These are phyloP conservation scores for Bathelium albidoporum DNA, from an alignment of 495 filamentous ascomycete genomes.

Conservation along the genomic window DNA sequence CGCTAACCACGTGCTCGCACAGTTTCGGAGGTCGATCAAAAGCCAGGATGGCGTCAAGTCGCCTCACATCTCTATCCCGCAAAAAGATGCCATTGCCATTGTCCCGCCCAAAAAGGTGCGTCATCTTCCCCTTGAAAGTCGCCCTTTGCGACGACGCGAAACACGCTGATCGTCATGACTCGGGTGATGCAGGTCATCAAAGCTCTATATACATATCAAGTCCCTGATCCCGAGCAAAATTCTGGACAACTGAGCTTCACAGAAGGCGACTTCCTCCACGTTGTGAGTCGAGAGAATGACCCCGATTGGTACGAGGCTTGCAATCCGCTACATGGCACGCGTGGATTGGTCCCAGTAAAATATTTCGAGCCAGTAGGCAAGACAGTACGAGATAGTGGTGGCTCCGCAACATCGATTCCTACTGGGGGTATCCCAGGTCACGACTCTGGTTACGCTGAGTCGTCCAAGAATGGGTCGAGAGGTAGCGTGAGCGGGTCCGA, in stretches of 20 bases:
- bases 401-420: conserved; percentile 35
- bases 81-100: conserved; percentile 91
- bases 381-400: conserved; percentile 74
- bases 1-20: background rate
- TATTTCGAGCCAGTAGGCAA: conserved; percentile 90
- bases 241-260: conserved; percentile 77
- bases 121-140: conserved; percentile 8
- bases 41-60: conserved; percentile 41
- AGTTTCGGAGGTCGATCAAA: conserved; percentile 35
- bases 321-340: conserved; percentile 82
- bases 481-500: conserved; percentile 21
- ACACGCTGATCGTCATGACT: conserved; percentile 3
- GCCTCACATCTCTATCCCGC: conserved; percentile 77
- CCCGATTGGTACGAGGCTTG: conserved; percentile 96
- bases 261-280: conserved; percentile 96
- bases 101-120: conserved; percentile 91
- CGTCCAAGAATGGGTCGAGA: conserved; percentile 22
- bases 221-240: conserved; percentile 38
- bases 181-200: conserved; percentile 67
- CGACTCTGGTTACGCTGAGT: conserved; percentile 77
- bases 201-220: conserved; percentile 85
- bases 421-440: conserved; percentile 38
- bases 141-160: background rate
- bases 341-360: conserved; percentile 83
- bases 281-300: conserved; percentile 93